phyloP scores from a whole-genome alignment of 2,329 filamentous ascomycete genomes.

The Colletotrichum caudatum region DNA sequence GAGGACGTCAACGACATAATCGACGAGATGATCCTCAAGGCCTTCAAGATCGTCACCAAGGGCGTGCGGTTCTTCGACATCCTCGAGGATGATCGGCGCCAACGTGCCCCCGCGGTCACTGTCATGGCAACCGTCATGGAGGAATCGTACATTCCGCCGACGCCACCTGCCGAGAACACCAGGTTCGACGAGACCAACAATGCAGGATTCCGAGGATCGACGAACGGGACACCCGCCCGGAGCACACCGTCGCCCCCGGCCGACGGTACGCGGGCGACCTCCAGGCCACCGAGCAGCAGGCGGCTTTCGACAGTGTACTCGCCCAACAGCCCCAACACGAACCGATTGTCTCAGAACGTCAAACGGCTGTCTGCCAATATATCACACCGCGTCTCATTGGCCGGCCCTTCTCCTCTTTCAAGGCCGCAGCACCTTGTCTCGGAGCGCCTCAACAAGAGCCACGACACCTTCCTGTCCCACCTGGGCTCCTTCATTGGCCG shows the following conservation, averaged over 20 bases:
- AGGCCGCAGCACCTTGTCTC: constrained; percentile 82
- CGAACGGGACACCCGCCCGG: constrained; percentile 50
- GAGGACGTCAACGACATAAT: constrained; percentile 80
- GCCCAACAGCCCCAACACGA: constrained; percentile 46
- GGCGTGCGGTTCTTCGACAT: constrained; percentile 91
- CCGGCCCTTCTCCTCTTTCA: constrained; percentile 72
- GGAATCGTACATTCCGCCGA: constrained; percentile 70
- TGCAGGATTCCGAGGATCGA: constrained; percentile 55
- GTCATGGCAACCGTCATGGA: constrained; percentile 71
- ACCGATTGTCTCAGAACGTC: constrained; percentile 54
- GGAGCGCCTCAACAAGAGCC: constrained; percentile 80
- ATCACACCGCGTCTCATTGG: constrained; percentile 82
- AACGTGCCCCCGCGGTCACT: constrained; percentile 65
- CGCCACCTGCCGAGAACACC: constrained; percentile 70
- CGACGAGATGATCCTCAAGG: constrained; percentile 93
- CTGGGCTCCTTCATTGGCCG: constrained; percentile 93
- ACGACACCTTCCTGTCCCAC: constrained; percentile 90
- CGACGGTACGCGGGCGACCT: constrained; percentile 52
- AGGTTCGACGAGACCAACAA: constrained; percentile 59
- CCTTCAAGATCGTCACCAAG: constrained; percentile 93
- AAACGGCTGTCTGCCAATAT: constrained; percentile 66
- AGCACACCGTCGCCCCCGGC: constrained; percentile 51
- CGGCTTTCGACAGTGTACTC: constrained; percentile 61
- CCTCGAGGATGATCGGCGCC: constrained; percentile 73
- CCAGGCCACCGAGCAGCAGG: constrained; percentile 55